Evolutionary conservation across 2,329 filamentous ascomycete species (phyloP).

Genomic region (Ceratocystis albifundus): DNA sequence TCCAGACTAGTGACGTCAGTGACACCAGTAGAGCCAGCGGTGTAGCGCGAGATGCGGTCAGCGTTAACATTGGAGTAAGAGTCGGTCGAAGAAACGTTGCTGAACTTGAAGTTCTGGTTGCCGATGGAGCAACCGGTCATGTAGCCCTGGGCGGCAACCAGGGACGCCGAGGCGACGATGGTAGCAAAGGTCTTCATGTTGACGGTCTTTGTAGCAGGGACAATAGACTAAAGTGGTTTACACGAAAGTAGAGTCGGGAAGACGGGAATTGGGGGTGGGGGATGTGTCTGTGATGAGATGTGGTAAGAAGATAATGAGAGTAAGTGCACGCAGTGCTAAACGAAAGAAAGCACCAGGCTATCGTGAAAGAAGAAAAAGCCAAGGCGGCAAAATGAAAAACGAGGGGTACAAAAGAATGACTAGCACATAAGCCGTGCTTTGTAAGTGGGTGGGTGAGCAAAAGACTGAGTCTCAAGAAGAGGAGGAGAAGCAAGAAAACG

Average conservation of each 20-base stretch:
- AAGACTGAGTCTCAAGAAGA: constrained; percentile 9
- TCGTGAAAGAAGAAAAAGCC: not conserved
- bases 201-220: not conserved
- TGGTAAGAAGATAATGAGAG: constrained; percentile 4
- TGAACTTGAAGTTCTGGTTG: constrained; percentile 30
- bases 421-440: constrained; percentile 17
- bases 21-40: constrained; percentile 49
- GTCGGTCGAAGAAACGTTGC: constrained; percentile 33
- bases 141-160: constrained; percentile 40
- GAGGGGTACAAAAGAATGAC: constrained; percentile 20
- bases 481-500: constrained; percentile 12
- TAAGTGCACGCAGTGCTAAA: constrained; percentile 22
- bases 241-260: not conserved
- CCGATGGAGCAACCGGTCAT: constrained; percentile 38
- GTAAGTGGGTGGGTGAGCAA: constrained; percentile 16
- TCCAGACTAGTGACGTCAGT: constrained; percentile 42
- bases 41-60: constrained; percentile 44
- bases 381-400: constrained; percentile 10
- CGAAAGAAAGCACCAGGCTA: constrained; percentile 22
- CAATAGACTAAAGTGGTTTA: not conserved
- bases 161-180: constrained; percentile 27
- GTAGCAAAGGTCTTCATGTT: constrained; percentile 21
- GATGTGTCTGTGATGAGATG: not conserved
- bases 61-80: constrained; percentile 36
- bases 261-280: not conserved